Conservation (phyloP, 2,329 filamentous ascomycete species). For the Colletotrichum lentis region DNA sequence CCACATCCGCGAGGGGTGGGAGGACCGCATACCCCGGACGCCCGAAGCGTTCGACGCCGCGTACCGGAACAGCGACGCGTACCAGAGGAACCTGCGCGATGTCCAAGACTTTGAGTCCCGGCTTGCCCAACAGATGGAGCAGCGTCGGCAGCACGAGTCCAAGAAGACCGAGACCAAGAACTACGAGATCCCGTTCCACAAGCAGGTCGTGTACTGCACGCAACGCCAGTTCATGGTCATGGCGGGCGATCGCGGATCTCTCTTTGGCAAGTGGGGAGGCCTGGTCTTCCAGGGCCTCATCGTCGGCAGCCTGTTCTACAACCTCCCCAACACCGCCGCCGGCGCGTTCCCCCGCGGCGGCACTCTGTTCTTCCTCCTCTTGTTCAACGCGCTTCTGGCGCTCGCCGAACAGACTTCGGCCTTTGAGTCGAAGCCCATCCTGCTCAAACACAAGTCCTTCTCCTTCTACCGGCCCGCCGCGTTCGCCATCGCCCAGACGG, state of each 20-base stretch:
- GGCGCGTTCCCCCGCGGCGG: slow-evolving; percentile 68
- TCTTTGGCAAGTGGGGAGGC: slow-evolving; percentile 47
- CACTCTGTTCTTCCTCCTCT: slow-evolving; percentile 67
- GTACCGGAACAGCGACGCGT: slow-evolving; percentile 58
- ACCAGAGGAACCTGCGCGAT: slow-evolving; percentile 54
- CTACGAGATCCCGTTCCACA: slow-evolving; percentile 59
- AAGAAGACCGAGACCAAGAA: slow-evolving; percentile 57
- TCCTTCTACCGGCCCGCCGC: slow-evolving; percentile 72
- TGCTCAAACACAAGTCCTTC: slow-evolving; percentile 75
- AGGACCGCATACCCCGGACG: slow-evolving; percentile 64
- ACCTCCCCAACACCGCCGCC: slow-evolving; percentile 47
- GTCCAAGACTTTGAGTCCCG: slow-evolving; percentile 62
- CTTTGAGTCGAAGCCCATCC: slow-evolving; percentile 69
- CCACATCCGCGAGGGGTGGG: slow-evolving; percentile 48
- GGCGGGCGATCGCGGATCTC: slow-evolving; percentile 46
- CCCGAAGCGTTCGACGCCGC: slow-evolving; percentile 67
- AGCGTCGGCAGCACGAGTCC: slow-evolving; percentile 50
- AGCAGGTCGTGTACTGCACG: slow-evolving; percentile 59
- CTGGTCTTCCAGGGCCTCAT: slow-evolving; percentile 49
- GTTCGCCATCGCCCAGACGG: slow-evolving; percentile 54
- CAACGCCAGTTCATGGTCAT: slow-evolving; percentile 47
- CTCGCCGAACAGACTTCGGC: slow-evolving; percentile 68
- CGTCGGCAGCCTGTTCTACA: slow-evolving; percentile 46
- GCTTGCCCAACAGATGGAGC: slow-evolving; percentile 55
- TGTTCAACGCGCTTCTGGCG: slow-evolving; percentile 70